Evolutionary conservation across 345 rosid species (phyloP), one percentile per base, ranked within the genome.

Genomic region (Geranium brycei): DNA sequence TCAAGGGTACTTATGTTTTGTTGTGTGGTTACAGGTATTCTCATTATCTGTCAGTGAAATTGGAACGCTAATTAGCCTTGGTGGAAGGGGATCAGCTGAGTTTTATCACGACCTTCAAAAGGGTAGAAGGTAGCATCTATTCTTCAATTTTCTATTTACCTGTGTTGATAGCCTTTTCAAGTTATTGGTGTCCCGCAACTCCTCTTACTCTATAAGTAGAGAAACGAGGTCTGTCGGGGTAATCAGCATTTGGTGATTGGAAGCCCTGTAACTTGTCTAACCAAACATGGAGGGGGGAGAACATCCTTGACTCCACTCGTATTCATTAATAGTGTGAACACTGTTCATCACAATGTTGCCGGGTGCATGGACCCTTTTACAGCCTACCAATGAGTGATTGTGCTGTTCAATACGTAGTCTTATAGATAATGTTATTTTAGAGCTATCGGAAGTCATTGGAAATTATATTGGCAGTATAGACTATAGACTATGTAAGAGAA

Each of bases 81-180:
- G 95, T 40, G 68, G 83, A 30, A 83, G 66, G 61, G 96, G 82
- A 64, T 86, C 93, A 3, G 87, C 90, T 58, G 95, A 92, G 35
- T 87, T 92, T 78, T 89, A 87, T 62, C 96, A 92, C 70, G 95
- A 92, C 68, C 93, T 93, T 31, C 73, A 73, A 30, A 92, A 83
- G 75, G 96, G 96, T 64, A 92, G 73, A 76, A 83, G 93, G 98
- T 89, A 85, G 23, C 1, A 30, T 69, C 64, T 53, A 14, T 32
- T 51, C 18, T 57, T 8, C 3, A 8, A 1, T 19, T 31, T 55
- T 32, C 60, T 12, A 4, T 71, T 62, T 60, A 47, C 66, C 10
- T 23, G 18, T 4, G 18, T 7, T 35, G 53, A 2, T 17, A 56
- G 16, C 40, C 56, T 55, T 63, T 12, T 17, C 28, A 57, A 32